phyloP scores from a whole-genome alignment of 2,329 filamentous ascomycete genomes.

The Sporothrix curviconia region DNA sequence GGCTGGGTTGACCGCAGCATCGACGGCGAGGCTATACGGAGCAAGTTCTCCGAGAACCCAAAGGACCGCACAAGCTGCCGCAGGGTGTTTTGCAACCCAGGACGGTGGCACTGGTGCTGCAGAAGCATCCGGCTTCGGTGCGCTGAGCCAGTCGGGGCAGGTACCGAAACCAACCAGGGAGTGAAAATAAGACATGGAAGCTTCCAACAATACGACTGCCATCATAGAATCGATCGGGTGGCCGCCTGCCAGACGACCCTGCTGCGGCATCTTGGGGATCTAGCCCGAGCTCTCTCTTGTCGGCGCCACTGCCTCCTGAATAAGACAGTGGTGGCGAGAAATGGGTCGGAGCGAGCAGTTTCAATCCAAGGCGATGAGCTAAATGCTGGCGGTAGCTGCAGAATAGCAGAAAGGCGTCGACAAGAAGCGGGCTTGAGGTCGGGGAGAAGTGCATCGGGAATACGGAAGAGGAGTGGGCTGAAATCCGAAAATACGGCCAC shows the following conservation, averaged over 20 bases:
- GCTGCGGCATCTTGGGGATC: not conserved
- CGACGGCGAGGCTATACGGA: constrained; percentile 64
- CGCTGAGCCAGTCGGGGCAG: constrained; percentile 16
- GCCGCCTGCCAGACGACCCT: not conserved
- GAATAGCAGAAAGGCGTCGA: constrained; percentile 68
- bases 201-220: constrained; percentile 30
- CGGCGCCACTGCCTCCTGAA: not conserved
- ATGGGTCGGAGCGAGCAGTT: constrained; percentile 45
- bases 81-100: constrained; percentile 49
- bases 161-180: constrained; percentile 16
- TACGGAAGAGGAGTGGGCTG: constrained; percentile 19
- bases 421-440: constrained; percentile 39
- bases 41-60: constrained; percentile 49
- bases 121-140: not conserved
- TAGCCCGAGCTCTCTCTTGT: not conserved
- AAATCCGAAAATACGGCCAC: constrained; percentile 70
- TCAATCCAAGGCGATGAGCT: constrained; percentile 23
- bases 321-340: constrained; percentile 28
- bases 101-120: constrained; percentile 31
- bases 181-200: constrained; percentile 32
- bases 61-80: constrained; percentile 47
- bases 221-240: constrained; percentile 14
- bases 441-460: constrained; percentile 35
- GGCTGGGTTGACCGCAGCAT: constrained; percentile 47
- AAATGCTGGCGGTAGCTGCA: constrained; percentile 53